Base-by-base conservation (phyloP, 2,329 filamentous ascomycete genomes). In the Aureobasidium sp. region DNA sequence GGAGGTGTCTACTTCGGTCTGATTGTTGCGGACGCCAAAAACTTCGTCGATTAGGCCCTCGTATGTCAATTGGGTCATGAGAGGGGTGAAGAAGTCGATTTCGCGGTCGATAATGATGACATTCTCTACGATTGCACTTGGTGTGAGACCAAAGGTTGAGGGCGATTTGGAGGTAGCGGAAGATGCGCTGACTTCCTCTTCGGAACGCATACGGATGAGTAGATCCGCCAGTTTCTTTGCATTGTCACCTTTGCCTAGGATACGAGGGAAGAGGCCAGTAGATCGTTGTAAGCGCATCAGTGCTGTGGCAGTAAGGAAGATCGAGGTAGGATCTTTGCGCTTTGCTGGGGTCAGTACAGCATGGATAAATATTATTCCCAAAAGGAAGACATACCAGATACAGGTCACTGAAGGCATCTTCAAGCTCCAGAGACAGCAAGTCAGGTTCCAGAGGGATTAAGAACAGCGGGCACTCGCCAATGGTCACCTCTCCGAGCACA, bases 1-100 rank as follows among this genome's bases (percentile, higher is more conserved):
- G 1, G 91, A 91, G 2, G 91, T 90, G 71, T 97, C 93, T 27
- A 97, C 86, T 71, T 97, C 94, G 41, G 90, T 87, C 72, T 96
- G 91, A 70, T 95, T 97, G 70, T 97, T 89, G 66, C 90, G 85
- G 64, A 99, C 96, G 36, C 89, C 87, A 70, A 96, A 95, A 15
- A 94, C 83, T 72, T 99, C 94, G 70, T 99, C 95, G 59, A 99
- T 88, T 30, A 99, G 80, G 3, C 94, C 94, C 76, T 99, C 93
- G 70, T 99, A 99, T 1, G 94, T 99, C 64, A 99, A 79, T 72
- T 99, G 94, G 0, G 93, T 97, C 59, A 99, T 86, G 16, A 99
- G 81, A 0, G 89, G 88, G 1, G 94, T 97, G 16, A 93, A 90
- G 69, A 94, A 91, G 73, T 99, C 94, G 61, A 96, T 88, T 72